These are phyloP conservation scores for Gloeostereum incarnatum DNA, from an alignment of 768 basidiomycete species.

Conservation along the genomic window DNA sequence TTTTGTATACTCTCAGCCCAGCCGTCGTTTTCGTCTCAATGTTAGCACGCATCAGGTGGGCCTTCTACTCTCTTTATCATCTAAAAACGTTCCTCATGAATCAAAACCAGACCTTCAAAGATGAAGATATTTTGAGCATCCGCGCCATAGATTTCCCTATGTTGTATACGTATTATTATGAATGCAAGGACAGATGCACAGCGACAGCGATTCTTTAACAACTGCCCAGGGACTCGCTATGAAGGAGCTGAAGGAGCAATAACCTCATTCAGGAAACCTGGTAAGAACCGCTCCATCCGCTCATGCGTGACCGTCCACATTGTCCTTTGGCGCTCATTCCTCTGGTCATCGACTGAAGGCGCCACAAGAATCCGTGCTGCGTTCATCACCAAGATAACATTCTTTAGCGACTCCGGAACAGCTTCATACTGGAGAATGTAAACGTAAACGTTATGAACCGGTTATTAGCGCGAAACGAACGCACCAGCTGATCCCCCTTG, in stretches of 20 bases:
- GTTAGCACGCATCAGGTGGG: conserved; percentile 44
- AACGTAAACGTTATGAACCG: neutral
- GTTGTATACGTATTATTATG: too few relatives aligned
- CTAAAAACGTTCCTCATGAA: conserved; percentile 1
- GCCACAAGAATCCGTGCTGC: conserved; percentile 79
- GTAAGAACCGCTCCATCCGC: conserved; percentile 84
- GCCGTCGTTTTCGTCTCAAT: conserved; percentile 31
- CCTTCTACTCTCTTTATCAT: conserved; percentile 1
- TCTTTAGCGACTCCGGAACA: conserved; percentile 93
- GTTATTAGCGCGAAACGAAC: conserved; percentile 17
- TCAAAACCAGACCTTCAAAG: conserved; percentile 43
- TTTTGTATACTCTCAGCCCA: conserved; percentile 51
- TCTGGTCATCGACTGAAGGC: conserved; percentile 36
- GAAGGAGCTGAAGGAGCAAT: conserved; percentile 26
- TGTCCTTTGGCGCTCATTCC: conserved; percentile 52
- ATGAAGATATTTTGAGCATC: conserved; percentile 43
- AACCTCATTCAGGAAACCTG: conserved; percentile 76
- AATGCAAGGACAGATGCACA: too few relatives aligned
- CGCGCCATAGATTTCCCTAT: too few relatives aligned
- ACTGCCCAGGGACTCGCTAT: too few relatives aligned
- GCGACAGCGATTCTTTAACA: too few relatives aligned
- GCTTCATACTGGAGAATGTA: conserved; percentile 68
- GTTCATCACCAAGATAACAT: conserved; percentile 93
- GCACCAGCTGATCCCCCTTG: conserved; percentile 77
- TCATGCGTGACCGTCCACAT: conserved; percentile 84